Evolutionary conservation across 148 eudicot species (phyloP).

Genomic region (Simmondsia chinensis): DNA sequence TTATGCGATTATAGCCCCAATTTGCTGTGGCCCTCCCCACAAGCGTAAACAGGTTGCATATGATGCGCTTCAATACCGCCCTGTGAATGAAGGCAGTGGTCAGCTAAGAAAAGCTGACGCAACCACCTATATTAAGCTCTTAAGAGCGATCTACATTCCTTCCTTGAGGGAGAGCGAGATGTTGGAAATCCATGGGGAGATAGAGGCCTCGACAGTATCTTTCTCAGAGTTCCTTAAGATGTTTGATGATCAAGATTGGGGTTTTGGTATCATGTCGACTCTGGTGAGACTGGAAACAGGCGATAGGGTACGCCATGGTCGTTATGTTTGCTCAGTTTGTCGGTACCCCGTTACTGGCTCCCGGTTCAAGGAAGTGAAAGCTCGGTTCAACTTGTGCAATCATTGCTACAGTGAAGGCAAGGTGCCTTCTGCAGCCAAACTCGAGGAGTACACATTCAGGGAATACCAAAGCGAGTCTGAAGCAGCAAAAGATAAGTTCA

Average conservation of each 20-base stretch:
- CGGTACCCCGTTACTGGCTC: conserved; percentile 88
- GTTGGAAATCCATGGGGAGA: conserved; percentile 76
- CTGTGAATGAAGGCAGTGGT: conserved; percentile 48
- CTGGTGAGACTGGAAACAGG: conserved; percentile 67
- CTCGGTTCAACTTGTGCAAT: conserved; percentile 65
- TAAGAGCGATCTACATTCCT: conserved; percentile 88
- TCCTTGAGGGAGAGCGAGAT: conserved; percentile 66
- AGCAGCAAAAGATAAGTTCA: conserved; percentile 76
- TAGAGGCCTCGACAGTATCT: conserved; percentile 49
- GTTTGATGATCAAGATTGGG: conserved; percentile 94
- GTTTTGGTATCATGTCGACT: conserved; percentile 77
- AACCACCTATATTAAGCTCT: conserved; percentile 44
- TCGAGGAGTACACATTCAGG: conserved; percentile 74
- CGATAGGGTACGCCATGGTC: conserved; percentile 80
- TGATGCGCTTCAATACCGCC: conserved; percentile 80
- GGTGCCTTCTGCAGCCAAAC: conserved; percentile 77
- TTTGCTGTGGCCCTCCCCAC: conserved; percentile 65
- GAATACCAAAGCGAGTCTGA: conserved; percentile 71
- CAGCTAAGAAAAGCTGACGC: conserved; percentile 65
- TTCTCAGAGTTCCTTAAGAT: conserved; percentile 53
- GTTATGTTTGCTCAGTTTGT: conserved; percentile 66
- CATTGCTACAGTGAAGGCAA: conserved; percentile 91
- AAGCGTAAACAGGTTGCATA: conserved; percentile 71
- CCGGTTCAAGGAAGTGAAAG: conserved; percentile 80
- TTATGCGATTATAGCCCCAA: conserved; percentile 81